Evolutionary conservation across 1,284 basidiomycete genomes (phyloP), one percentile per base, ranked within the genome.

Genomic region (Meripilus lineatus): DNA sequence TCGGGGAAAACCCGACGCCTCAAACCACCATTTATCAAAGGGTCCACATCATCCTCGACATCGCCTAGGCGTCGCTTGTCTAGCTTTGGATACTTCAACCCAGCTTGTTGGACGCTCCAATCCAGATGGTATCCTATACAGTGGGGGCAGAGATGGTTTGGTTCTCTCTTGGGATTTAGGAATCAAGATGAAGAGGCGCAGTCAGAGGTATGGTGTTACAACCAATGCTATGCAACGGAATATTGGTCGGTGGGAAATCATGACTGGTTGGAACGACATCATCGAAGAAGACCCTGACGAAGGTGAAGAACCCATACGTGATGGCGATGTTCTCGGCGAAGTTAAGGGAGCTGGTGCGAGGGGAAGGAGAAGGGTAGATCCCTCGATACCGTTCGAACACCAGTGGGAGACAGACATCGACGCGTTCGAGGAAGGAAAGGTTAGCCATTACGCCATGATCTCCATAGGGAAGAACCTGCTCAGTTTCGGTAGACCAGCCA

Each of bases 101-200:
- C 74, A 79, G 33, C 71, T 96, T 3, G 61, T 74, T 14, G 84
- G 81, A 5, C 69, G 69, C 14, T 47, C 61, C 17, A 58, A 70
- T 4, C 94, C 95, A 0, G 81, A 87, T 51, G 95, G 96, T 1
- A 95, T 99, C 39, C 70, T 99, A 7, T 98, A 98, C 63, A 87
- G 92, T 1, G 94, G 88, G 22, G 94, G 93, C 8, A 72, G 93
- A 41, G 95, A 99, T 67, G 95, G 96, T 0, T 74, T 95, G 26
- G 74, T 98, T 28, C 86, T 92, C 34, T 80, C 86, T 2, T 98
- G 94, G 93, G 93, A 99, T 60, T 72, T 98, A 11, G 80, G 76
- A 5, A 68, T 96, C 10, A 72, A 80, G 1, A 82, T 85, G 71
- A 66, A 67, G 48, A 59, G 62, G 20, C 54, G 70, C 32, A 54